Conservation (phyloP, 2,329 filamentous ascomycete species). For the Fusarium secorum region DNA sequence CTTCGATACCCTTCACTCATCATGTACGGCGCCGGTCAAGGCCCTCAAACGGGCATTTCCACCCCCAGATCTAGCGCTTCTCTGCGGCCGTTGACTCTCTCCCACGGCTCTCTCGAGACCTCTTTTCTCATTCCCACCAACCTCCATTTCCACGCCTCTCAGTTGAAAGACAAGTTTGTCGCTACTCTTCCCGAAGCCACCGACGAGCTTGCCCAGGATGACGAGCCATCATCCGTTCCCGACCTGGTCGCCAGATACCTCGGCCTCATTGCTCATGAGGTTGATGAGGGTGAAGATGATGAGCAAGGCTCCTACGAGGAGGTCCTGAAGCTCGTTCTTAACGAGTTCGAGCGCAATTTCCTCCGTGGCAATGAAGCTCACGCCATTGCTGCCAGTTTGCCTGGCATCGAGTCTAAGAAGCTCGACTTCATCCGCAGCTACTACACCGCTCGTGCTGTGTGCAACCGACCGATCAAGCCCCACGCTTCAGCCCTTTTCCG, state of each 20-base stretch:
- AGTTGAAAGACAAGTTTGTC: conserved; percentile 90
- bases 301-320: conserved; percentile 88
- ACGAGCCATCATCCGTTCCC: conserved; percentile 94
- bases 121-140: conserved; percentile 94
- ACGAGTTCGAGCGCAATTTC: conserved; percentile 96
- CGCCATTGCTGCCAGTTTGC: conserved; percentile 82
- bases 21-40: conserved; percentile 88
- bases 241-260: conserved; percentile 95
- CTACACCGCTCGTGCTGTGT: conserved; percentile 85
- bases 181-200: conserved; percentile 87
- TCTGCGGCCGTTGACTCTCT: conserved; percentile 87
- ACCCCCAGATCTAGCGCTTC: conserved; percentile 94
- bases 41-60: conserved; percentile 93
- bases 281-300: conserved; percentile 92
- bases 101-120: conserved; percentile 94
- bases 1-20: conserved; percentile 57
- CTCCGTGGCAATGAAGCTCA: conserved; percentile 96
- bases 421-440: conserved; percentile 88
- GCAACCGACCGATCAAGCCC: conserved; percentile 84
- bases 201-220: conserved; percentile 96
- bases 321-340: conserved; percentile 88
- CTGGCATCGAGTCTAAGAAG: conserved; percentile 94
- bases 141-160: conserved; percentile 94
- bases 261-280: conserved; percentile 85
- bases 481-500: conserved; percentile 94